These are phyloP conservation scores for Fistulifera solaris DNA, from an alignment of 108 stramenopile genomes.

Conservation along the genomic window DNA sequence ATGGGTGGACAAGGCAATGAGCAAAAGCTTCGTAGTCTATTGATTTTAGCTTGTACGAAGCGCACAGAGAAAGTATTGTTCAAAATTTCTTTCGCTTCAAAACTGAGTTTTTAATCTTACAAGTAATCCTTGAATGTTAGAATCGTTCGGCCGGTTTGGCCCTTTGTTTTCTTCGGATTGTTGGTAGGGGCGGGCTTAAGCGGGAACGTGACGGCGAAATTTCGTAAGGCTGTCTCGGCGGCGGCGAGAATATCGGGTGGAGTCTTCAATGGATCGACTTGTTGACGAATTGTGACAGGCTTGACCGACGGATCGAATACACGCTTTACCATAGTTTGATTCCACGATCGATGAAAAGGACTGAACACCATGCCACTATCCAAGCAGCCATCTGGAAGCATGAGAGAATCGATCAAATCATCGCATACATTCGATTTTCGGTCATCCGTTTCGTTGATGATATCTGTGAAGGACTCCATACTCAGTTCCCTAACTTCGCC, in stretches of 20 bases:
- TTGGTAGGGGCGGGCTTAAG: constrained; percentile 1
- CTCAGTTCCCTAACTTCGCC: constrained; percentile 45
- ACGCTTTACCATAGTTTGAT: constrained; percentile 34
- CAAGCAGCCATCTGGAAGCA: constrained; percentile 53
- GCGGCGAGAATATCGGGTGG: constrained; percentile 12
- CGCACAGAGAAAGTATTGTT: too few relatives aligned
- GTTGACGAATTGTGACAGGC: constrained; percentile 12
- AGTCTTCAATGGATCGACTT: constrained; percentile 20
- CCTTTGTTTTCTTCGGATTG: not conserved
- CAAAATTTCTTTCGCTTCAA: too few relatives aligned
- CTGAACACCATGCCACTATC: constrained; percentile 30
- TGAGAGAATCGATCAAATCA: constrained; percentile 63
- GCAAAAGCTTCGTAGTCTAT: too few relatives aligned
- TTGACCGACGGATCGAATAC: constrained; percentile 16
- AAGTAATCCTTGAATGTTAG: constrained; percentile 7
- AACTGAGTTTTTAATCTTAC: too few relatives aligned
- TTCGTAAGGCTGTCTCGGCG: constrained; percentile 14
- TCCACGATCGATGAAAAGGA: constrained; percentile 37
- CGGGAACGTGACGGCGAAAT: constrained; percentile 20
- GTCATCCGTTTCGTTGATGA: not conserved
- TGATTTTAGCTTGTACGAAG: too few relatives aligned
- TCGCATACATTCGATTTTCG: constrained; percentile 27
- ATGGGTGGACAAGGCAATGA: too few relatives aligned
- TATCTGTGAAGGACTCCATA: constrained; percentile 2
- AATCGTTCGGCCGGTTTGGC: not conserved